A percentile compares a stretch with the other conserved stretches of the same genome.
Conservation (phyloP, 1,139 yeast species). For the Saccharomyces hybrid region DNA sequence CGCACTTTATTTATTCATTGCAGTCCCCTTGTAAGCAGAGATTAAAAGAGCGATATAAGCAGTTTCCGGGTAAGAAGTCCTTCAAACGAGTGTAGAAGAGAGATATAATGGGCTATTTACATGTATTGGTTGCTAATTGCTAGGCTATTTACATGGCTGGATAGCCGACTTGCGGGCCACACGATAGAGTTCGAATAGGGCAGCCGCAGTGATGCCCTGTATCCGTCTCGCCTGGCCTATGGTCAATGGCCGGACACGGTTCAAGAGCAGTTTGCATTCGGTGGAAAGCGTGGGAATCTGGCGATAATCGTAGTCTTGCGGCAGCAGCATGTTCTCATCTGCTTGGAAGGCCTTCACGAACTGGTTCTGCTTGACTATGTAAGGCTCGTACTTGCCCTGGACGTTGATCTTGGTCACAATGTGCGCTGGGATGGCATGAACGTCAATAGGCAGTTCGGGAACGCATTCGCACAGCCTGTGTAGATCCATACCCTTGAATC, state of each 20-base stretch:
- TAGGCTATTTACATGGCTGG: background rate
- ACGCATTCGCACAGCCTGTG: constrained; percentile 29
- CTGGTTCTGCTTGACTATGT: constrained; percentile 62
- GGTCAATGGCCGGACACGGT: constrained; percentile 74
- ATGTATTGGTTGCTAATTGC: background rate
- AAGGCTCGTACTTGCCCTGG: constrained; percentile 78
- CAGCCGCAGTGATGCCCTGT: constrained; percentile 90
- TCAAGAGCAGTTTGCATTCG: constrained; percentile 66
- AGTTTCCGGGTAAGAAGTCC: background rate
- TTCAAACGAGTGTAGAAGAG: background rate
- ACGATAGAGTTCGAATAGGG: constrained; percentile 57
- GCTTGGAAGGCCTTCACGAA: constrained; percentile 71
- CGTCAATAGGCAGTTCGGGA: constrained; percentile 30
- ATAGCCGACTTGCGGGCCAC: constrained; percentile 20
- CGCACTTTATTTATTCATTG: background rate
- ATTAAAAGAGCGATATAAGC: background rate
- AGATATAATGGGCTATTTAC: background rate
- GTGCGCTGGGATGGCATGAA: constrained; percentile 39
- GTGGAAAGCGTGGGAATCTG: constrained; percentile 48
- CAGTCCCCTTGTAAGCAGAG: background rate
- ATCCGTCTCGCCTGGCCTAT: constrained; percentile 92
- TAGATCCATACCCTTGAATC: constrained; percentile 36
- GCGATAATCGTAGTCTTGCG: constrained; percentile 55
- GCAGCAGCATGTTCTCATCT: constrained; percentile 68
- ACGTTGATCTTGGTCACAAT: constrained; percentile 57